A percentile compares a stretch with the other conserved stretches of the same genome.
These are phyloP conservation scores for Diddensiella transvaalensis DNA, from an alignment of 805 yeast species.

Conservation along the genomic window DNA sequence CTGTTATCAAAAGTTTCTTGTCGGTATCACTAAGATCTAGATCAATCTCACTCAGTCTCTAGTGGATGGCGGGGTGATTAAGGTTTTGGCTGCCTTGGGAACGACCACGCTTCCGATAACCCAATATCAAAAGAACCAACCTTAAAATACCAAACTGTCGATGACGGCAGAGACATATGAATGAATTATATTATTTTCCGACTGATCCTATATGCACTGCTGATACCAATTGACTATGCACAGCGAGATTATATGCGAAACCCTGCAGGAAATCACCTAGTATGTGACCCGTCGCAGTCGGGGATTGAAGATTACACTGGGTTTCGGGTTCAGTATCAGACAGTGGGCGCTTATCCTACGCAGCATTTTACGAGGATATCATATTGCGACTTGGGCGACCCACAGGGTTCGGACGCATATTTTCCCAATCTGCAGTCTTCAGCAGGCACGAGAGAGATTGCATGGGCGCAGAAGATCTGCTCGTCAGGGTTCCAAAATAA, in stretches of 20 bases:
- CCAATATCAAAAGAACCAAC: too few species aligned
- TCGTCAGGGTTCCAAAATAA: constrained; percentile 7
- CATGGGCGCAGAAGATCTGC: constrained; percentile 25
- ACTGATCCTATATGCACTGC: too few species aligned
- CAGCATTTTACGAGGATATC: constrained; percentile 18
- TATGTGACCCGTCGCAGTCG: constrained; percentile 19
- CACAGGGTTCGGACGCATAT: constrained; percentile 17
- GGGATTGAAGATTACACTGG: constrained; percentile 22
- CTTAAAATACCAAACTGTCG: too few species aligned
- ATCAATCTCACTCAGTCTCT: too few species aligned
- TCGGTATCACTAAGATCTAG: too few species aligned
- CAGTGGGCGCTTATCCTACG: not conserved
- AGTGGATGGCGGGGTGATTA: too few species aligned
- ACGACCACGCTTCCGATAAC: too few species aligned
- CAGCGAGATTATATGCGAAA: not conserved
- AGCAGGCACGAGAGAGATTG: constrained; percentile 6
- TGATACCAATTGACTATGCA: not conserved
- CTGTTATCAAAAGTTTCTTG: too few species aligned
- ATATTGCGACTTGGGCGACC: constrained; percentile 13
- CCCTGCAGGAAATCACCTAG: constrained; percentile 11
- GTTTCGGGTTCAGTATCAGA: constrained; percentile 23
- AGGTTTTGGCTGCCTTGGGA: too few species aligned
- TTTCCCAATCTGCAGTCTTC: constrained; percentile 12
- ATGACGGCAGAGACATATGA: too few species aligned
- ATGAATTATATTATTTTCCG: too few species aligned